Conservation (phyloP, 345 rosid species). For the Salix exigua region DNA sequence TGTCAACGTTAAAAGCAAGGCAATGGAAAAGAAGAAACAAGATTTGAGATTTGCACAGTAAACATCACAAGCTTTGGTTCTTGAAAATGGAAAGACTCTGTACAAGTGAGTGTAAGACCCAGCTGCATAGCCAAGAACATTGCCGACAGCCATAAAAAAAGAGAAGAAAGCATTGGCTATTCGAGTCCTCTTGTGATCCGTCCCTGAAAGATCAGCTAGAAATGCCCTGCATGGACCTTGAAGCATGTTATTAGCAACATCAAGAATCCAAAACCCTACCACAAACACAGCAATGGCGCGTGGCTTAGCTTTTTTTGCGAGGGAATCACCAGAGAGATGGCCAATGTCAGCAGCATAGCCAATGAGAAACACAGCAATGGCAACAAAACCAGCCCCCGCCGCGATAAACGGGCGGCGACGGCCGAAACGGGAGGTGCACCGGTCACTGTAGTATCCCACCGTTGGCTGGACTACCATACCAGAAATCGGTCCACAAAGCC, state of each 20-base stretch:
- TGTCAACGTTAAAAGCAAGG: constrained; percentile 43
- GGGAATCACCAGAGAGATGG: constrained; percentile 46
- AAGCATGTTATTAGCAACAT: constrained; percentile 81
- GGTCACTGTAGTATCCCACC: constrained; percentile 81
- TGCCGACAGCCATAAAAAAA: constrained; percentile 91
- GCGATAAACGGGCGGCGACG: constrained; percentile 87
- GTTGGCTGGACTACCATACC: constrained; percentile 86
- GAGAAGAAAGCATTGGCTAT: constrained; percentile 62
- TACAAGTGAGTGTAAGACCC: constrained; percentile 59
- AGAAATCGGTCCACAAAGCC: constrained; percentile 93
- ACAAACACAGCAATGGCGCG: constrained; percentile 69
- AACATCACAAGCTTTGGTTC: constrained; percentile 58
- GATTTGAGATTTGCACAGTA: constrained; percentile 89
- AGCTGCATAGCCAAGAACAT: constrained; percentile 73
- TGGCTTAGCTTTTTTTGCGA: constrained; percentile 32
- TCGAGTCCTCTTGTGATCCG: constrained; percentile 47
- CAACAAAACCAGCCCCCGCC: constrained; percentile 50
- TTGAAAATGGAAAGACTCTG: constrained; percentile 59
- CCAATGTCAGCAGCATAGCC: constrained; percentile 87
- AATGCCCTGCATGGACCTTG: constrained; percentile 85
- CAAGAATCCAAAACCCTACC: constrained; percentile 81
- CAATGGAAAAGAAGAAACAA: constrained; percentile 65
- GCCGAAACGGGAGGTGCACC: constrained; percentile 66
- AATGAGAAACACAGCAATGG: constrained; percentile 60
- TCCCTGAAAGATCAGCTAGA: constrained; percentile 72